Base-by-base conservation (phyloP, 1,284 basidiomycete genomes). In the Porogramme epimiltina region DNA sequence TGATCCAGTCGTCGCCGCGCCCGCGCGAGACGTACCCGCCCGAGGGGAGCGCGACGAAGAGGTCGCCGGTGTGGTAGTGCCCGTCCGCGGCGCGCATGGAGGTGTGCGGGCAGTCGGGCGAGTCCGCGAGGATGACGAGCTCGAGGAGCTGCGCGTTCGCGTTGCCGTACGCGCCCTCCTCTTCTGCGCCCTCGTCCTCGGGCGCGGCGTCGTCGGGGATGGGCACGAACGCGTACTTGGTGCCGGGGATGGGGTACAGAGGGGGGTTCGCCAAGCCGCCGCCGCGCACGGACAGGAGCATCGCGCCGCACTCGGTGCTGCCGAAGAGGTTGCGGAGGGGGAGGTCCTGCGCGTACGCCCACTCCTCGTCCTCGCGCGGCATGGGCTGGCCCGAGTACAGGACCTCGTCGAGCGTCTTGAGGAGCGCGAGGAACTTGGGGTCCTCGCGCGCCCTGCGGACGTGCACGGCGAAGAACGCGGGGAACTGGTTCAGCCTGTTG, bases 1-100 rank as follows among this genome's bases (percentile, higher is more conserved):
- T 89, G 66, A 89, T 89, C 86, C 86, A 89, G 66, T 89, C 86
- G 58, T 89, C 86, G 52, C 86, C 80, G 39, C 87, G 76, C 19
- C 86, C 87, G 42, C 82, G 77, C 62, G 77, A 82, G 25, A 79
- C 61, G 66, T 82, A 89, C 55, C 68, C 70, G 0, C 82, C 82
- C 0, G 79, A 72, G 10, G 69, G 52, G 36, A 76, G 72, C 64
- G 85, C 80, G 59, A 81, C 75, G 73, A 89, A 89, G 22, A 89
- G 70, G 65, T 89, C 86, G 6, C 86, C 86, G 8, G 87, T 89
- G 66, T 87, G 85, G 70, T 84, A 87, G 58, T 85, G 73, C 2
- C 85, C 84, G 64, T 89, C 85, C 1, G 72, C 54, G 34, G 73
- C 61, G 49, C 84, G 77, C 39, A 87, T 70, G 1, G 80, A 79